Conservation (phyloP, 805 yeast species). For the Starmerella ratchasimensis region DNA sequence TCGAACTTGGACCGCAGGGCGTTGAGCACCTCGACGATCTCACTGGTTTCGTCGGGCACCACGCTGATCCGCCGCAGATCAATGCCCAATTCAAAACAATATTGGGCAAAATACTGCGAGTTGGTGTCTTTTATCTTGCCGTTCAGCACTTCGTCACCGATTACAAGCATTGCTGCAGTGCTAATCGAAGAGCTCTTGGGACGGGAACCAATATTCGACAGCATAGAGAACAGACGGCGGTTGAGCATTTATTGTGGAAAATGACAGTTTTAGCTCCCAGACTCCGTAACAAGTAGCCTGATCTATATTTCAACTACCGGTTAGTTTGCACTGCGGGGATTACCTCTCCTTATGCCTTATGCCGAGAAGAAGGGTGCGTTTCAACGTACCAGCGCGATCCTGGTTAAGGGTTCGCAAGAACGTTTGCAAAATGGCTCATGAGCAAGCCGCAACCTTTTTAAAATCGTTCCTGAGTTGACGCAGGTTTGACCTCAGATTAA, state of each 20-base stretch:
- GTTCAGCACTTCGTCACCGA: slow-evolving; percentile 80
- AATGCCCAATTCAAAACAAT: slow-evolving; percentile 54
- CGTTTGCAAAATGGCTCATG: no score
- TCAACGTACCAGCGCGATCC: no score
- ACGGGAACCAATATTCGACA: background rate
- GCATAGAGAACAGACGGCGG: background rate
- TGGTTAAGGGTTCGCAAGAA: no score
- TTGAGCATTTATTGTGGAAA: background rate
- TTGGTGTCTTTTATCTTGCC: slow-evolving; percentile 76
- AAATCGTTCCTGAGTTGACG: no score
- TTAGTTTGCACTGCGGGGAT: no score
- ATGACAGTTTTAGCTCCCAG: no score
- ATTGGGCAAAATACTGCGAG: slow-evolving; percentile 55
- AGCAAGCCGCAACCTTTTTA: no score
- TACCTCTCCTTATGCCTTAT: no score
- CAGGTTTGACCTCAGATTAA: no score
- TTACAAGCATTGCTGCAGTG: slow-evolving; percentile 33
- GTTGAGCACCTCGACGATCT: slow-evolving; percentile 42
- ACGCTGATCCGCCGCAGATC: slow-evolving; percentile 53
- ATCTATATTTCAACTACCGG: no score
- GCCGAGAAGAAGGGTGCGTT: no score
- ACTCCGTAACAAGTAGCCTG: no score
- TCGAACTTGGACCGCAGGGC: slow-evolving; percentile 42
- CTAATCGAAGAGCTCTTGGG: background rate
- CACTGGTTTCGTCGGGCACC: slow-evolving; percentile 62